Conservation (phyloP, 2,329 filamentous ascomycete genomes). For the Verticillium tricorpus region DNA sequence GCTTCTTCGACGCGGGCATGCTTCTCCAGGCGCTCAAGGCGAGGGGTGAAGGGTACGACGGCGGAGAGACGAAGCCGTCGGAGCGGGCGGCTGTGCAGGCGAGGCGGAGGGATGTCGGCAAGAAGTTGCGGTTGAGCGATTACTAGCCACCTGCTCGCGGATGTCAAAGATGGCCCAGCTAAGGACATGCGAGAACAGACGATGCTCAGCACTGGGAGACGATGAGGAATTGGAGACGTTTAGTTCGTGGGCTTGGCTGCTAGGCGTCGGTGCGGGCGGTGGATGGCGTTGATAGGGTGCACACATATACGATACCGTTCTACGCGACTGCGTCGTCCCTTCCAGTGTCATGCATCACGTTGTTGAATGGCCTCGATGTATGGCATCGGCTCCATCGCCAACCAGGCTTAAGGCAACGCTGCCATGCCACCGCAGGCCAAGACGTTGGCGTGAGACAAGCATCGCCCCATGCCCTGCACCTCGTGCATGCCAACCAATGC, state of each 20-base stretch:
- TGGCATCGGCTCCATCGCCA: background rate
- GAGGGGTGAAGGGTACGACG: slow-evolving; percentile 50
- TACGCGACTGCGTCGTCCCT: background rate
- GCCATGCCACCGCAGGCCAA: no score
- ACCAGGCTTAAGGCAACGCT: no score
- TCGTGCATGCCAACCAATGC: background rate
- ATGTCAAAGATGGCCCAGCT: background rate
- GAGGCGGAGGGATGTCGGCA: slow-evolving; percentile 63
- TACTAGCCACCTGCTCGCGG: slow-evolving; percentile 41
- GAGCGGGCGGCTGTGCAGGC: slow-evolving; percentile 56
- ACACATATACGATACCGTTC: background rate
- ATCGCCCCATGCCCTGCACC: no score
- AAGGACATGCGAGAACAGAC: background rate
- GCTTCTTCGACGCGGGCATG: slow-evolving; percentile 97
- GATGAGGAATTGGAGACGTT: background rate
- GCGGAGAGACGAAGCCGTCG: slow-evolving; percentile 44
- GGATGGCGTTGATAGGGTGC: background rate
- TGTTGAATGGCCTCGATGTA: background rate
- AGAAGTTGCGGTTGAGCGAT: slow-evolving; percentile 67
- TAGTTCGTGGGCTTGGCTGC: background rate
- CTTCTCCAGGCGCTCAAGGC: slow-evolving; percentile 81
- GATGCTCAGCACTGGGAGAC: background rate
- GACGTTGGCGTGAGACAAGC: background rate
- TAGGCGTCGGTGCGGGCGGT: background rate
- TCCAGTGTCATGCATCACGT: background rate